Evolutionary conservation across 2,329 filamentous ascomycete genomes (phyloP).

Genomic region (Pyrenophora seminiperda): DNA sequence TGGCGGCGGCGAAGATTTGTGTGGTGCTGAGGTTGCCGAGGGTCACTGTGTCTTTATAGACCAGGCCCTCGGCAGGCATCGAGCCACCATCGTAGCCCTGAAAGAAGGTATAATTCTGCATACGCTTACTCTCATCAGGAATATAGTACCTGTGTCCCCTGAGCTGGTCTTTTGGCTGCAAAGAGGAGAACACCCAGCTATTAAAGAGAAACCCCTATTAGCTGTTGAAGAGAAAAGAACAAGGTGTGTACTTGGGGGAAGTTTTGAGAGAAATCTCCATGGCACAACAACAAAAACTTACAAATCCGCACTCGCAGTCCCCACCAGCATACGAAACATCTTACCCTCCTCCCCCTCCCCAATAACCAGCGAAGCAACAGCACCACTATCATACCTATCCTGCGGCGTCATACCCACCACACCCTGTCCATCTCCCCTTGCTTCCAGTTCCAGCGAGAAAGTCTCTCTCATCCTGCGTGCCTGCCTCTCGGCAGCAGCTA

Average conservation of each 20-base stretch:
- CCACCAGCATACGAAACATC: neutral
- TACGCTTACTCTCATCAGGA: neutral
- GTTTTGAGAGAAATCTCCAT: too few species aligned
- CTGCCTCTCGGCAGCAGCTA: neutral
- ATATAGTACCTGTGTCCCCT: neutral
- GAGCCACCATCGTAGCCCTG: neutral
- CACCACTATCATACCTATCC: too few species aligned
- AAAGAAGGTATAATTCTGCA: neutral
- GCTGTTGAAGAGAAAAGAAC: neutral
- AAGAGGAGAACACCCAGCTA: neutral
- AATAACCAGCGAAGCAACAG: too few species aligned
- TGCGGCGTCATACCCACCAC: too few species aligned
- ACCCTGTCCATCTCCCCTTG: too few species aligned
- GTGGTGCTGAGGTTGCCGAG: neutral
- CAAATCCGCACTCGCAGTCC: neutral
- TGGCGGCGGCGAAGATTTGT: neutral
- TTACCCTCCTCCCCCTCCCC: too few species aligned
- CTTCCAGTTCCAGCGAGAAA: neutral
- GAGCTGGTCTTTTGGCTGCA: neutral
- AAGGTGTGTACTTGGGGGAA: too few species aligned
- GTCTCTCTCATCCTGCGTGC: neutral
- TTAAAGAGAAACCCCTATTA: neutral
- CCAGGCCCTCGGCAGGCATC: neutral
- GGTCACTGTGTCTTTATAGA: neutral
- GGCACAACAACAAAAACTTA: too few species aligned